These are phyloP conservation scores for Kodamaea suecica DNA, from an alignment of 1,139 yeast genomes.

Conservation along the genomic window DNA sequence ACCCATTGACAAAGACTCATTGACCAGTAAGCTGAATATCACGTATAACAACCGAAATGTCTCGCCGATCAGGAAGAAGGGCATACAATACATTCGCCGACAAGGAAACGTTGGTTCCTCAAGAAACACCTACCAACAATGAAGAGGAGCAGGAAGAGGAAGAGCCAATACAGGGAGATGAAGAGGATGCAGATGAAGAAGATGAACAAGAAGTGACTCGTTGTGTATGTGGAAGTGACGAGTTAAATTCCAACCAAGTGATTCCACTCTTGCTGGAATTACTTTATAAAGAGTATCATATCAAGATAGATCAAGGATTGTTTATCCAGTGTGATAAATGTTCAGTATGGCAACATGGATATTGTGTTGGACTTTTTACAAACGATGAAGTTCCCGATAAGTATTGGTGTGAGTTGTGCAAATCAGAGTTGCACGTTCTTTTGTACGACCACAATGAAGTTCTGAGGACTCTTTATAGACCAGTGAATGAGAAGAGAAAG, in stretches of 20 bases:
- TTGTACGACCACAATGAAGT: slow-evolving; percentile 33
- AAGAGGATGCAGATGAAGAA: slow-evolving; percentile 39
- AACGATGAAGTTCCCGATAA: slow-evolving; percentile 83
- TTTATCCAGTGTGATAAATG: slow-evolving; percentile 90
- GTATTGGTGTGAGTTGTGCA: slow-evolving; percentile 90
- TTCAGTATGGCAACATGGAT: slow-evolving; percentile 97
- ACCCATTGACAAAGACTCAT: too few species aligned
- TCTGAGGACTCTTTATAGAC: slow-evolving; percentile 45
- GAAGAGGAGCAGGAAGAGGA: slow-evolving; percentile 26
- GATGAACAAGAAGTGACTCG: slow-evolving; percentile 70
- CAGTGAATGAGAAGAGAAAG: slow-evolving; percentile 47
- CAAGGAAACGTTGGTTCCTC: slow-evolving; percentile 8
- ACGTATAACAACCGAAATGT: slow-evolving; percentile 20
- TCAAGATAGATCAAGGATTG: slow-evolving; percentile 71
- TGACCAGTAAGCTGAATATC: too few species aligned
- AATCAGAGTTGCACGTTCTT: slow-evolving; percentile 72
- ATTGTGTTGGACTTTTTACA: slow-evolving; percentile 78
- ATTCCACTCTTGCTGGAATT: slow-evolving; percentile 40
- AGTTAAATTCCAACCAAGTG: slow-evolving; percentile 43
- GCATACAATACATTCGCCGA: slow-evolving; percentile 18
- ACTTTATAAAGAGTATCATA: slow-evolving; percentile 51
- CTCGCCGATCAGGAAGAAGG: slow-evolving; percentile 31
- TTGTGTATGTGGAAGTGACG: slow-evolving; percentile 83
- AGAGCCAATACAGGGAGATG: slow-evolving; percentile 21
- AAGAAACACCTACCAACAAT: slow-evolving; percentile 14